Conservation (phyloP, 306 rosid species). For the Pterocarpus macrocarpus region DNA sequence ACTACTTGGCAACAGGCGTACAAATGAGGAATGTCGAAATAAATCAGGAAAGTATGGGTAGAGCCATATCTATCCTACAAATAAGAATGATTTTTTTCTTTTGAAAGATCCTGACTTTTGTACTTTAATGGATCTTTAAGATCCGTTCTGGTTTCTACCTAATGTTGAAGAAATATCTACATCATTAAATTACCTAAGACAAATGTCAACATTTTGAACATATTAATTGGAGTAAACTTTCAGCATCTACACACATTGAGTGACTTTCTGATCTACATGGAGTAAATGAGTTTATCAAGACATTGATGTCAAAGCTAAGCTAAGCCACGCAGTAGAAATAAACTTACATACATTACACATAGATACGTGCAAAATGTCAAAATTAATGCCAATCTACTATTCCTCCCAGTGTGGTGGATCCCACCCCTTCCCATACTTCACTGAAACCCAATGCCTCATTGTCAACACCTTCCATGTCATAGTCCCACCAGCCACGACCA, state of each 20-base stretch:
- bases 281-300: constrained; percentile 17
- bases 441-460: constrained; percentile 75
- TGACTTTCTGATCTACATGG: not conserved
- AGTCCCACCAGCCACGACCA: constrained; percentile 96
- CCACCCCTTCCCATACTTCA: constrained; percentile 98
- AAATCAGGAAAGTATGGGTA: not conserved
- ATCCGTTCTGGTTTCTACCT: not conserved
- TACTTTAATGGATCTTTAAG: not conserved
- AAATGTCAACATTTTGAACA: no score
- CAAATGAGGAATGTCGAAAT: not conserved
- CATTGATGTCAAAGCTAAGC: constrained; percentile 32
- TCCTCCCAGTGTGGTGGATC: constrained; percentile 90
- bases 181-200: no score
- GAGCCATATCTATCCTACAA: not conserved
- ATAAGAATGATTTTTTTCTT: not conserved
- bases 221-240: constrained; percentile 3
- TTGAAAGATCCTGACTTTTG: not conserved
- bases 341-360: not conserved
- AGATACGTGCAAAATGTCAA: not conserved
- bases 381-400: constrained; percentile 80
- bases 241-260: constrained; percentile 18
- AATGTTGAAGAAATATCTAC: not conserved
- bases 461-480: constrained; percentile 89
- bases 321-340: constrained; percentile 14
- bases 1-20: not conserved